These are phyloP conservation scores for Azolla pinnata DNA, from an alignment of 75 land plant genomes.

Conservation along the genomic window DNA sequence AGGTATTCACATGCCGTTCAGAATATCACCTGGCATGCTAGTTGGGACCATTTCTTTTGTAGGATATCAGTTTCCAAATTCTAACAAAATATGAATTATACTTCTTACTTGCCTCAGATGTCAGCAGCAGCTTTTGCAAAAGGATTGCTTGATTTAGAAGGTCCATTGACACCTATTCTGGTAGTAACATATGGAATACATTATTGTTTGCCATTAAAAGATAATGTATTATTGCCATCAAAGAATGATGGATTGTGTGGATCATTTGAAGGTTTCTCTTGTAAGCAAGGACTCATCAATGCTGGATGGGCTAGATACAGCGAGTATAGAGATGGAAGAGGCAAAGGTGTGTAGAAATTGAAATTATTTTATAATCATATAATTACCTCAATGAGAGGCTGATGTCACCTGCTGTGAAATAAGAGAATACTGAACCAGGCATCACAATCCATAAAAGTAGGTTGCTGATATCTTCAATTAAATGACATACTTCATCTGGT, in stretches of 20 bases:
- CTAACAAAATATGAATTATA: neutral
- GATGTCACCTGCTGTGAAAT: neutral
- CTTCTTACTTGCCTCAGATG: constrained; percentile 48
- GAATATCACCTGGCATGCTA: no score
- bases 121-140: constrained; percentile 99
- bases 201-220: neutral
- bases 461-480: no score
- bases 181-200: constrained; percentile 22
- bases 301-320: constrained; percentile 98
- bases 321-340: constrained; percentile 87
- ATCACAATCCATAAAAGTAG: no score
- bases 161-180: constrained; percentile 89
- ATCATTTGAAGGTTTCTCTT: constrained; percentile 73
- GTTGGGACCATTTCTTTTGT: no score
- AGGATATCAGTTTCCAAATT: no score
- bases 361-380: neutral
- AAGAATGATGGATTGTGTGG: neutral
- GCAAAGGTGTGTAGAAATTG: constrained; percentile 58
- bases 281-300: constrained; percentile 98
- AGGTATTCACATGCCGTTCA: no score
- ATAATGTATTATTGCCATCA: neutral
- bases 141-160: constrained; percentile 96
- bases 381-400: neutral
- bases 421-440: no score
- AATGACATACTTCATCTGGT: no score